Base-by-base conservation (phyloP, 345 rosid genomes). In the Streptanthus diversifolius region DNA sequence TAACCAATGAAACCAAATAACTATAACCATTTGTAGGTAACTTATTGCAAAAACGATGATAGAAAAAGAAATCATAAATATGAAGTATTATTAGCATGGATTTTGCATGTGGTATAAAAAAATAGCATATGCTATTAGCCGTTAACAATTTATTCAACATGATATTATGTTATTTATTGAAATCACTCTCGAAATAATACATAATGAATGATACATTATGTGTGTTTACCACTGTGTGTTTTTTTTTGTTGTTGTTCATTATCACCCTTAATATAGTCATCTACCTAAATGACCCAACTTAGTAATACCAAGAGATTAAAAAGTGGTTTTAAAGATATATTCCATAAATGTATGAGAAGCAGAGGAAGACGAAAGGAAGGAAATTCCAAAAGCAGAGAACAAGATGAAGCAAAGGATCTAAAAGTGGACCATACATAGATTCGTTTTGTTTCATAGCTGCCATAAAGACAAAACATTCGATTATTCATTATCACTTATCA, bases 401-500 rank as follows among this genome's bases (percentile, higher is more conserved):
- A 74, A 66, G 52, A 27, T 49, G 44, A 66, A 57, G 61, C 27
- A 66, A 74, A 14, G 72, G 66, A 74, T 73, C 66, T n/a, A 57
- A 25, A 74, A 57, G 53, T 66, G 60, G 66, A 36, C 77, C 77
- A 24, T 45, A 40, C 47, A 40, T 27, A 52, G 11, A 71, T 72
- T 72, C 76, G 36, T 43, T 73, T 56, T 40, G 48, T 59, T 71
- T 71, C 30, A 7, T 27, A 22, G 63, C 53, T 41, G 62, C 30
- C 53, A 30, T 17, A 25, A 25, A 36, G 15, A 66, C 36, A 52
- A 52, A 10, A 17, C 8, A 19, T 47, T 47, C 14, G 52, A 47
- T 21, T 19, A 18, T 47, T 47, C 52, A 19, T 3, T 7, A 5
- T 45, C 22, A 17, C 1, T 3, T 7, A 5, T 45, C 22, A 17